These are phyloP conservation scores for Basipetospora chlamydospora DNA, from an alignment of 2,329 filamentous ascomycete species.

Conservation along the genomic window DNA sequence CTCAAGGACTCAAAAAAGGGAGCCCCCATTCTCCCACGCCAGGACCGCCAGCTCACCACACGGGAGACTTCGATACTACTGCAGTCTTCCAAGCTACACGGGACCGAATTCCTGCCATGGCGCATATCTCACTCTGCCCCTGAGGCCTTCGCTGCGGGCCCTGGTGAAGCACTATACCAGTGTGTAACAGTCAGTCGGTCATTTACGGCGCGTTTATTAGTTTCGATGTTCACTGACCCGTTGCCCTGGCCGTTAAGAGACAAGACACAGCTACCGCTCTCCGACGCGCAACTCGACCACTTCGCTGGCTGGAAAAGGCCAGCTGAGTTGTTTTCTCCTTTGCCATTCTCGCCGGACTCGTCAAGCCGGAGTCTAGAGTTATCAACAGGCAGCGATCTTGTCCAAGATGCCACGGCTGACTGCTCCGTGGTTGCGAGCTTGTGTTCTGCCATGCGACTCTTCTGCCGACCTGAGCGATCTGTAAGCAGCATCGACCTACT, in stretches of 20 bases:
- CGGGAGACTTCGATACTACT: constrained; percentile 64
- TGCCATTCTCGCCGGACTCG: constrained; percentile 16
- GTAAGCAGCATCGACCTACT: no score
- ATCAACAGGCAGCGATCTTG: constrained; percentile 54
- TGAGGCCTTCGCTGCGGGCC: constrained; percentile 43
- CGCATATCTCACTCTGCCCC: constrained; percentile 39
- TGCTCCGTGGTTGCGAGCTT: constrained; percentile 95
- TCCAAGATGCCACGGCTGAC: constrained; percentile 90
- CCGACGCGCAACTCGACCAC: constrained; percentile 55
- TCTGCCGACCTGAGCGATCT: constrained; percentile 52
- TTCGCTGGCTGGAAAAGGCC: constrained; percentile 78
- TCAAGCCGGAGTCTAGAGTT: constrained; percentile 39
- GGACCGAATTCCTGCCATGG: constrained; percentile 78
- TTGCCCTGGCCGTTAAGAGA: no score
- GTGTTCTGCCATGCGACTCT: constrained; percentile 62
- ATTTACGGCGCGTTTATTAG: no score
- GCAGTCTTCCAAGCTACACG: constrained; percentile 67
- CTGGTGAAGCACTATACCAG: constrained; percentile 44
- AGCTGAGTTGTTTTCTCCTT: constrained; percentile 42
- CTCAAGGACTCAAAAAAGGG: constrained; percentile 42
- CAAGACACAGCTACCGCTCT: constrained; percentile 53
- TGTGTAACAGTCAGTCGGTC: no score
- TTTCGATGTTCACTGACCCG: no score
- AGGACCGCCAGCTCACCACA: constrained; percentile 47
- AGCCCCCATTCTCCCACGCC: constrained; percentile 18